These are phyloP conservation scores for Fusarium sp. DNA, from an alignment of 2,329 filamentous ascomycete genomes.

Conservation along the genomic window DNA sequence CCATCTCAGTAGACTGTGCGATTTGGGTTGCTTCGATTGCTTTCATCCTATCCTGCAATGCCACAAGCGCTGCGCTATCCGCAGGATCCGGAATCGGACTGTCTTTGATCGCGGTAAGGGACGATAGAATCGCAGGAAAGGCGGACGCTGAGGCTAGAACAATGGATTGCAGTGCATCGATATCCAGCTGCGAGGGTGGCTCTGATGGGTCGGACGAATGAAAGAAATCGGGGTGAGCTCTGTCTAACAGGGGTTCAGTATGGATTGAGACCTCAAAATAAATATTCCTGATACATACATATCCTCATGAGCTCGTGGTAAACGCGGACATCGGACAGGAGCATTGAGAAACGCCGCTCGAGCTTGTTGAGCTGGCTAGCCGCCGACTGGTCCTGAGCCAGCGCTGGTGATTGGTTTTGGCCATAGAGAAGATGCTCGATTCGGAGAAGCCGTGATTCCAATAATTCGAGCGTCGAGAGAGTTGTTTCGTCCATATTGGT, in stretches of 20 bases:
- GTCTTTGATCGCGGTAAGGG: slow-evolving; percentile 64
- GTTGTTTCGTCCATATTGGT: slow-evolving; percentile 60
- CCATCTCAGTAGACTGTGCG: slow-evolving; percentile 68
- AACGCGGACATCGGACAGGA: slow-evolving; percentile 61
- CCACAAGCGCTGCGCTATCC: slow-evolving; percentile 63
- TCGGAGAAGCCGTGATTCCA: slow-evolving; percentile 66
- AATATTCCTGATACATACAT: slow-evolving; percentile 53
- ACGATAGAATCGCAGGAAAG: slow-evolving; percentile 64
- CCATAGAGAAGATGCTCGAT: slow-evolving; percentile 68
- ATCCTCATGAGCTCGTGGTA: slow-evolving; percentile 68
- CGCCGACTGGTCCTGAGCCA: slow-evolving; percentile 51
- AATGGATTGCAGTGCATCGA: slow-evolving; percentile 60
- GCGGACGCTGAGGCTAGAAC: slow-evolving; percentile 64
- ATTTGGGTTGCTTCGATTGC: slow-evolving; percentile 67
- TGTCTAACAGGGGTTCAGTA: slow-evolving; percentile 51
- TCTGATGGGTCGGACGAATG: slow-evolving; percentile 54
- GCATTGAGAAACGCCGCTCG: slow-evolving; percentile 60
- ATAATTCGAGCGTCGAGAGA: slow-evolving; percentile 62
- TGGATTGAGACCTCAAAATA: not conserved
- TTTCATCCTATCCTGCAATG: slow-evolving; percentile 68
- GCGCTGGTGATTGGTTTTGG: slow-evolving; percentile 44
- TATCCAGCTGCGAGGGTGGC: slow-evolving; percentile 61
- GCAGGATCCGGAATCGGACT: slow-evolving; percentile 64
- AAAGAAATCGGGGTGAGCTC: slow-evolving; percentile 63
- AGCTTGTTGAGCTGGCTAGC: slow-evolving; percentile 57